phyloP scores from a whole-genome alignment of 2,329 filamentous ascomycete species.

The Alternaria incomplexa region DNA sequence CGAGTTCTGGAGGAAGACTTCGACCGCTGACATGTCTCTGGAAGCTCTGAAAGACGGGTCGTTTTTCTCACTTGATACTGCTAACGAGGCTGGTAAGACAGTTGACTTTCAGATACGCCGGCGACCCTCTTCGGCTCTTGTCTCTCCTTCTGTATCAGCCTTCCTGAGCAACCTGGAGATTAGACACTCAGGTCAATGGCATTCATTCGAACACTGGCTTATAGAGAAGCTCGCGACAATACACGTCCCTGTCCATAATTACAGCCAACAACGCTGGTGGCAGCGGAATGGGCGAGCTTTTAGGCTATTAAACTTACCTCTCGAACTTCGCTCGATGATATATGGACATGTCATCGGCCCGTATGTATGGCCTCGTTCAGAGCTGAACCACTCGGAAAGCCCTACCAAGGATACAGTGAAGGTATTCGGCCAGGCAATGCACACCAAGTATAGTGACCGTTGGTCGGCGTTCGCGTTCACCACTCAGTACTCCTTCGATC shows the following conservation, averaged over 20 bases:
- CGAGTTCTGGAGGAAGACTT: background rate
- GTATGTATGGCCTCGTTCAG: no score
- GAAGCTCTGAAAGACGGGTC: background rate
- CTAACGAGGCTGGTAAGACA: background rate
- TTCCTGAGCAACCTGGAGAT: background rate
- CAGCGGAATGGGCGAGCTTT: background rate
- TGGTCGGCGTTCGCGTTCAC: no score
- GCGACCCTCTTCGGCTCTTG: background rate
- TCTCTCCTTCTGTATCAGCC: no score
- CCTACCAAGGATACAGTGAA: no score
- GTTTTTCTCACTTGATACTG: background rate
- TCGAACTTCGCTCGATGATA: background rate
- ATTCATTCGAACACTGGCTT: background rate
- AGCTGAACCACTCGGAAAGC: no score
- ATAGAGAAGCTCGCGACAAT: background rate
- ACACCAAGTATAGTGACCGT: no score
- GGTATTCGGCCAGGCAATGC: no score
- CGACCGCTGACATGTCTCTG: background rate
- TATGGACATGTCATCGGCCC: background rate
- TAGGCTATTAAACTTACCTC: background rate
- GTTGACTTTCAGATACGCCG: background rate
- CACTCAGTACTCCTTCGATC: no score
- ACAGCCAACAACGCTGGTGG: no score
- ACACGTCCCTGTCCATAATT: no score
- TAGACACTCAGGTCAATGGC: background rate